These are phyloP conservation scores for Pythium dissotocum DNA, from an alignment of 352 stramenopile genomes.

Conservation along the genomic window DNA sequence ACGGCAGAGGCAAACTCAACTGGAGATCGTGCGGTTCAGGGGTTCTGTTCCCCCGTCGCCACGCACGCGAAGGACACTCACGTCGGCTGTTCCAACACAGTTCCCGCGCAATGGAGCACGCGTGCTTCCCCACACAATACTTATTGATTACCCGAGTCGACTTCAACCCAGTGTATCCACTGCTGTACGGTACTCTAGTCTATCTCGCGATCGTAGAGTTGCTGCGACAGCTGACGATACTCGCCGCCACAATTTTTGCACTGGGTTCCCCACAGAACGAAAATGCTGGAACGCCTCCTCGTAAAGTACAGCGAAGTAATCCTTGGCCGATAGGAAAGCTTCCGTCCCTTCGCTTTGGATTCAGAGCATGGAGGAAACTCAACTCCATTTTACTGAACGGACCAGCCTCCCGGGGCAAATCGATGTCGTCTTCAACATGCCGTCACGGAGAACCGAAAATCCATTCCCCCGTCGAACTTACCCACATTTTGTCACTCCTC, in stretches of 20 bases:
- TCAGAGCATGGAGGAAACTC: background rate
- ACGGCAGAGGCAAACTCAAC: background rate
- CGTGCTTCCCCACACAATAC: background rate
- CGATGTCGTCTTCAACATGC: too few species aligned
- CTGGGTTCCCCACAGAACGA: background rate
- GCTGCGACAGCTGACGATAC: conserved; percentile 2
- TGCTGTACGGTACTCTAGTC: background rate
- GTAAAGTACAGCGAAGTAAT: background rate
- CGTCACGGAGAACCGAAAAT: too few species aligned
- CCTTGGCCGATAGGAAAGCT: too few species aligned
- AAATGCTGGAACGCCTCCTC: background rate
- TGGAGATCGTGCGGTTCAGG: background rate
- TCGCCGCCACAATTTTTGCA: background rate
- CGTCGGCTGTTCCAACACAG: background rate
- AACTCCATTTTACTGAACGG: background rate
- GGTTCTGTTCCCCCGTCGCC: background rate
- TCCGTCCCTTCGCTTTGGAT: too few species aligned
- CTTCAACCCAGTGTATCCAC: conserved; percentile 1
- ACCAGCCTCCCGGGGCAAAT: background rate
- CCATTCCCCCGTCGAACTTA: background rate
- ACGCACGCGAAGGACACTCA: background rate
- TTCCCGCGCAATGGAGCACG: too few species aligned
- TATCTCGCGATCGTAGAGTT: background rate
- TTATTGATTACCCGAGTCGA: background rate
- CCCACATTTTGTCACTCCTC: background rate